Conservation (phyloP, 345 rosid species). For the Acer yangbiense region DNA sequence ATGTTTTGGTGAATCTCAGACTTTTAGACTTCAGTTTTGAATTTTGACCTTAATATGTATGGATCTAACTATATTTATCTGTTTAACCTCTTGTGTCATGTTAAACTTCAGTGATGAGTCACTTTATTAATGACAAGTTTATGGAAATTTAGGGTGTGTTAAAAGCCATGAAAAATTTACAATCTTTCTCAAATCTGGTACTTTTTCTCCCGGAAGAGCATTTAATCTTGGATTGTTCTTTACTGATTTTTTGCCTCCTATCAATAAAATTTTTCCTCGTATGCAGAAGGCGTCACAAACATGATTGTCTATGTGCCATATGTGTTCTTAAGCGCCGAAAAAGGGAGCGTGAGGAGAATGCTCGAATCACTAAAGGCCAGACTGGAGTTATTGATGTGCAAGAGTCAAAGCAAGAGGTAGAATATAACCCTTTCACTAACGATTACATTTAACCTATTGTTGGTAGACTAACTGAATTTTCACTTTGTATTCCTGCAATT, state of each 20-base stretch:
- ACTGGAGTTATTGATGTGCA: slow-evolving; percentile 44
- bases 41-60: neutral
- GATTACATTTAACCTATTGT: neutral
- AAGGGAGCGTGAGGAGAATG: slow-evolving; percentile 83
- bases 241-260: neutral
- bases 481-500: neutral
- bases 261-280: slow-evolving; percentile 9
- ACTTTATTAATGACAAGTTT: neutral
- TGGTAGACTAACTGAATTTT: slow-evolving; percentile 5
- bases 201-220: neutral
- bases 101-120: neutral
- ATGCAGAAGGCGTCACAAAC: slow-evolving; percentile 90
- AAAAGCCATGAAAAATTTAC: neutral
- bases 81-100: neutral
- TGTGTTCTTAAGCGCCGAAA: slow-evolving; percentile 87
- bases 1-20: neutral
- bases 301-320: slow-evolving; percentile 92
- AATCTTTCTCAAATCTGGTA: no score
- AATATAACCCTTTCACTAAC: neutral
- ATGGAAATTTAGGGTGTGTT: neutral
- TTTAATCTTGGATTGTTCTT: neutral
- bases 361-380: slow-evolving; percentile 56
- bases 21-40: neutral
- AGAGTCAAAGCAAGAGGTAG: slow-evolving; percentile 67
- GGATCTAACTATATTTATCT: neutral